Conservation (phyloP, 2,329 filamentous ascomycete species). For the Mycogone perniciosa region DNA sequence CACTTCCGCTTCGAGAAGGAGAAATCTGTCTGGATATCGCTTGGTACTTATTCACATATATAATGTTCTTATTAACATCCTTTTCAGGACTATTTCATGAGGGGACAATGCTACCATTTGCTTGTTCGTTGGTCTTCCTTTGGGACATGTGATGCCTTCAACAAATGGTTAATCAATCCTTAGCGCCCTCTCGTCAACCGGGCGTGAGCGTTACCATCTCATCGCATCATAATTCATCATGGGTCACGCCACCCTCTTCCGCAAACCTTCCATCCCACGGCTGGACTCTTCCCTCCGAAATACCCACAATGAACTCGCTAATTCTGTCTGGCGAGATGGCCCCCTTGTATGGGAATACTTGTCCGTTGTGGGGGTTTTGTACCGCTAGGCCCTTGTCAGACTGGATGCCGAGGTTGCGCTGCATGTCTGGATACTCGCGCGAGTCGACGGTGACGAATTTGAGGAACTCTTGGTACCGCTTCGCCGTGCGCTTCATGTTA, state of each 20-base stretch:
- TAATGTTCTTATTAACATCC: no score
- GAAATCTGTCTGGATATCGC: no score
- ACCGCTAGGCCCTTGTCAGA: conserved; percentile 31
- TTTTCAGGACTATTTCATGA: no score
- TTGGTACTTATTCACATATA: no score
- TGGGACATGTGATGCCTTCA: no score
- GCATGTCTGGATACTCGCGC: conserved; percentile 39
- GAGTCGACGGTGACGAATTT: conserved; percentile 42
- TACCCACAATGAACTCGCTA: conserved; percentile 38
- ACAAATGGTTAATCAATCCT: no score
- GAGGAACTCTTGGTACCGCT: conserved; percentile 41
- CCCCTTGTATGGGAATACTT: conserved; percentile 33
- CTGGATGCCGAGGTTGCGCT: conserved; percentile 30
- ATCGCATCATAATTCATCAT: conserved; percentile 11
- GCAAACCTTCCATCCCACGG: conserved; percentile 25
- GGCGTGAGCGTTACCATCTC: not conserved
- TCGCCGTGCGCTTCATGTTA: conserved; percentile 35
- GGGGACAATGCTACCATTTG: no score
- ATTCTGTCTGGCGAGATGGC: conserved; percentile 30
- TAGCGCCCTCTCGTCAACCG: no score
- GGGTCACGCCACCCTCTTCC: not conserved
- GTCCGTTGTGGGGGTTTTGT: conserved; percentile 38
- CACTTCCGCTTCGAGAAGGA: no score
- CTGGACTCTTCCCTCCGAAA: conserved; percentile 36
- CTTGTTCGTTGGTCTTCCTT: no score